Conservation (phyloP, 2,329 filamentous ascomycete species). For the Mycogone perniciosa region DNA sequence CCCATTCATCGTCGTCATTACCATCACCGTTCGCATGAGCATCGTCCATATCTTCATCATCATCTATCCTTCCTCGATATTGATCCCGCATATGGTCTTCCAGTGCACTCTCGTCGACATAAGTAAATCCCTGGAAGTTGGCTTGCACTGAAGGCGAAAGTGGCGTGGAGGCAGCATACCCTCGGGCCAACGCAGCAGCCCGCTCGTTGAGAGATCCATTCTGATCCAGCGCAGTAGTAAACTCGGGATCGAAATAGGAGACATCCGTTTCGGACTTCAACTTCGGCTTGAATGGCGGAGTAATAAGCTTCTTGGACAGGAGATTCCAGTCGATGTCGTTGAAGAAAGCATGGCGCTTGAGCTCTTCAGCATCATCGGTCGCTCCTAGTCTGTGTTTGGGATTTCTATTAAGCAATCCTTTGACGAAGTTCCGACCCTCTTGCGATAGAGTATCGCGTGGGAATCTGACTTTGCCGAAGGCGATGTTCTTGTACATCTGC, state of each 20-base stretch:
- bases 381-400: constrained; percentile 92
- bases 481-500: constrained; percentile 99
- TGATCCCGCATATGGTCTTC: constrained; percentile 69
- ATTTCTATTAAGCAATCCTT: constrained; percentile 93
- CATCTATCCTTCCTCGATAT: constrained; percentile 36
- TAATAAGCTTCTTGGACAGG: constrained; percentile 82
- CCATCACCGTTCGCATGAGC: constrained; percentile 31
- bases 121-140: constrained; percentile 97
- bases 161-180: constrained; percentile 83
- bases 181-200: constrained; percentile 77
- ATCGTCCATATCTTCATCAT: constrained; percentile 58
- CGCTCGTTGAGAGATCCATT: constrained; percentile 86
- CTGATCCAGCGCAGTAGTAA: constrained; percentile 87
- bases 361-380: constrained; percentile 82
- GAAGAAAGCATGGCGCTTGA: constrained; percentile 94
- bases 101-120: constrained; percentile 94
- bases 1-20: constrained; percentile 43
- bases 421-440: constrained; percentile 96
- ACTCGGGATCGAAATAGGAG: constrained; percentile 97
- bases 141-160: constrained; percentile 93
- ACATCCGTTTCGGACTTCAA: constrained; percentile 93
- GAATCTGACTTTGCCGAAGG: constrained; percentile 96
- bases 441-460: constrained; percentile 89
- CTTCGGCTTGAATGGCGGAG: constrained; percentile 96
- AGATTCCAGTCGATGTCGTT: constrained; percentile 88